phyloP scores from a whole-genome alignment of 257 asterid species.

The Nicotiana sylvestris region DNA sequence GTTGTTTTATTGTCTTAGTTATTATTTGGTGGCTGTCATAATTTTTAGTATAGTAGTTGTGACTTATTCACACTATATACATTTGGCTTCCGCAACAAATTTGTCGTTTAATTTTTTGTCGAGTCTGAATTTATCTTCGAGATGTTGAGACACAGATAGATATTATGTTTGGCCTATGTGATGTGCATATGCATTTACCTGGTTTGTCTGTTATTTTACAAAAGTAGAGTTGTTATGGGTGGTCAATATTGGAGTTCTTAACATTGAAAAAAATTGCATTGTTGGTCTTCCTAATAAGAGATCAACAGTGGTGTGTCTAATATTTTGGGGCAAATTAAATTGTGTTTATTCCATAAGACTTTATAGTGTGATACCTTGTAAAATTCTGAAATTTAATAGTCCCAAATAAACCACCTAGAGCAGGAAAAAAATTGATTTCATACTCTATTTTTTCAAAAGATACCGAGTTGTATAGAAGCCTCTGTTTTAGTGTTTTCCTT shows the following conservation, averaged over 20 bases:
- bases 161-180: too few relatives aligned
- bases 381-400: conserved; percentile 24
- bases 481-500: neutral
- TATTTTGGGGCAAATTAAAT: conserved; percentile 14
- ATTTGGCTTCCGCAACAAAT: too few relatives aligned
- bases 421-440: conserved; percentile 3
- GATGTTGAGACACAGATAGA: too few relatives aligned
- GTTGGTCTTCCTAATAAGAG: conserved; percentile 55
- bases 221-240: conserved; percentile 46
- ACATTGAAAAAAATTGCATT: conserved; percentile 52
- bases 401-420: conserved; percentile 6
- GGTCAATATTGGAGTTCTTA: conserved; percentile 47
- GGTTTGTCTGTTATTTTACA: conserved; percentile 28
- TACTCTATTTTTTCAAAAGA: neutral
- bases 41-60: too few relatives aligned
- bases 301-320: conserved; percentile 38
- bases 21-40: too few relatives aligned
- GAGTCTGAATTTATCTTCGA: too few relatives aligned
- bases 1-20: too few relatives aligned
- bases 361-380: conserved; percentile 34
- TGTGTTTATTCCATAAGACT: conserved; percentile 33
- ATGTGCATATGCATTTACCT: too few relatives aligned
- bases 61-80: too few relatives aligned
- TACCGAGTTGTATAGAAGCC: neutral
- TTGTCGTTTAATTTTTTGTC: too few relatives aligned